These are phyloP conservation scores for Wallacemonas collosoma DNA, from an alignment of 208 protist genomes.

Conservation along the genomic window DNA sequence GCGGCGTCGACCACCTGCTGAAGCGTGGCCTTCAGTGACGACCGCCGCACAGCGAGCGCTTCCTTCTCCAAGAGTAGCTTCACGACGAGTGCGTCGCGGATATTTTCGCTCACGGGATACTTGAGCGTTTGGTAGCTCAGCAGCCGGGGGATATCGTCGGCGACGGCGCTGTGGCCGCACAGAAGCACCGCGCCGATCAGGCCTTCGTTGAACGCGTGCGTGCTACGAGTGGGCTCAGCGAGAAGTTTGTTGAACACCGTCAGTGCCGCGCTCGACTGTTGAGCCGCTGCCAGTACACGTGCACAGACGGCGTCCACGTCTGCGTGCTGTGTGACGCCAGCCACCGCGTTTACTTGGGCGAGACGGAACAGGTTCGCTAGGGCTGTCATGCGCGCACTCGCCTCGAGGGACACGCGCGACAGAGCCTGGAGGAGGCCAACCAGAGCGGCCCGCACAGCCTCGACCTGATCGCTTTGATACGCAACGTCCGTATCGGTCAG, in stretches of 20 bases:
- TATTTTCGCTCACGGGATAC: slow-evolving; percentile 33
- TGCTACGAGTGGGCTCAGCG: slow-evolving; percentile 27
- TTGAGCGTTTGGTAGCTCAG: slow-evolving; percentile 43
- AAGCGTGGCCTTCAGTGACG: neutral
- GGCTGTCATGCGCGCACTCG: slow-evolving; percentile 16
- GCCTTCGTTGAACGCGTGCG: slow-evolving; percentile 30
- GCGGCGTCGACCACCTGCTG: neutral
- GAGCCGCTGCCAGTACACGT: slow-evolving; percentile 25
- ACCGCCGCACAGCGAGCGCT: neutral
- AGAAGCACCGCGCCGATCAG: slow-evolving; percentile 43
- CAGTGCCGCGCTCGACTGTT: slow-evolving; percentile 27
- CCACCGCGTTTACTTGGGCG: slow-evolving; percentile 16
- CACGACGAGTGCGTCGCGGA: slow-evolving; percentile 43
- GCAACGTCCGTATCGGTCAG: slow-evolving; percentile 43
- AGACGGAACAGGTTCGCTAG: slow-evolving; percentile 29
- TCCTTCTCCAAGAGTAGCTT: slow-evolving; percentile 30
- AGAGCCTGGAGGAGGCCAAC: slow-evolving; percentile 40
- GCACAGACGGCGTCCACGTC: slow-evolving; percentile 35
- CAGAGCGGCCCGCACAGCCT: slow-evolving; percentile 18
- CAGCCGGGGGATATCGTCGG: slow-evolving; percentile 32
- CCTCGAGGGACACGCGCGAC: slow-evolving; percentile 32
- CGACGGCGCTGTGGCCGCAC: slow-evolving; percentile 19
- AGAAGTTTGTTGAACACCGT: slow-evolving; percentile 59
- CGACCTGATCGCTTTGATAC: slow-evolving; percentile 18
- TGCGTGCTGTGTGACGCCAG: slow-evolving; percentile 34